Evolutionary conservation across 2,329 filamentous ascomycete species (phyloP).

Genomic region (Aspergillus sp.): DNA sequence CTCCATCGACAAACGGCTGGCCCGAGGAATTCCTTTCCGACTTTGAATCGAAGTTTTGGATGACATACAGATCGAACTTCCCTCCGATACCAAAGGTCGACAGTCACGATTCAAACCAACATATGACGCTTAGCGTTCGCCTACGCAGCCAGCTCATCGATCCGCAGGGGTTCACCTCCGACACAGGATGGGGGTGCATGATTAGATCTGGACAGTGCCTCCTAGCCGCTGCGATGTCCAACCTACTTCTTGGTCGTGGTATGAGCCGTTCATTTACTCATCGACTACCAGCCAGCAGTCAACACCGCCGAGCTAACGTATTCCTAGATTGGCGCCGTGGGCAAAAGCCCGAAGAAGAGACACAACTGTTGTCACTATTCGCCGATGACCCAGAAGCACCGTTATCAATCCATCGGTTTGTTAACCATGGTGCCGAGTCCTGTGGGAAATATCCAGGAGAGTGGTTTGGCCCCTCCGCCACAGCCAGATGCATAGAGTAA

Average conservation of each 20-base stretch:
- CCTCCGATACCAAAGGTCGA: slow-evolving; percentile 74
- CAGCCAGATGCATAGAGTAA: slow-evolving; percentile 89
- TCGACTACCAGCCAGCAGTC: too few species aligned
- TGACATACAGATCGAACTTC: slow-evolving; percentile 93
- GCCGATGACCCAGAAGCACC: slow-evolving; percentile 82
- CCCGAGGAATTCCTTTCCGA: slow-evolving; percentile 83
- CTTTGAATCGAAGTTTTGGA: slow-evolving; percentile 91
- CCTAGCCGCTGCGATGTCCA: slow-evolving; percentile 77
- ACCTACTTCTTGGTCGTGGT: slow-evolving; percentile 77
- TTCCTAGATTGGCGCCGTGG: slow-evolving; percentile 71
- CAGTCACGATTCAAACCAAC: slow-evolving; percentile 67
- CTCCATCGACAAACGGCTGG: slow-evolving; percentile 59
- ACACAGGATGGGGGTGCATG: slow-evolving; percentile 99
- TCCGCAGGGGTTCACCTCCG: slow-evolving; percentile 79
- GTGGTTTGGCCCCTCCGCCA: slow-evolving; percentile 98
- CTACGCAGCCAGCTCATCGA: slow-evolving; percentile 78
- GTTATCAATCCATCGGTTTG: slow-evolving; percentile 94
- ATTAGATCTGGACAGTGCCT: slow-evolving; percentile 93
- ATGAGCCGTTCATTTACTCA: slow-evolving; percentile 18
- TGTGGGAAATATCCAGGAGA: slow-evolving; percentile 95
- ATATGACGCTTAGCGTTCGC: slow-evolving; percentile 80
- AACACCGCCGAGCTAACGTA: not conserved
- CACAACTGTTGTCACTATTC: slow-evolving; percentile 73
- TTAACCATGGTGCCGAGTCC: slow-evolving; percentile 77
- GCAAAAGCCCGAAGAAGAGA: slow-evolving; percentile 59